Percentiles rank a stretch among this genome's conserved stretches.
These are phyloP conservation scores for Colletotrichum kahawae DNA, from an alignment of 2,329 filamentous ascomycete genomes.

Conservation along the genomic window DNA sequence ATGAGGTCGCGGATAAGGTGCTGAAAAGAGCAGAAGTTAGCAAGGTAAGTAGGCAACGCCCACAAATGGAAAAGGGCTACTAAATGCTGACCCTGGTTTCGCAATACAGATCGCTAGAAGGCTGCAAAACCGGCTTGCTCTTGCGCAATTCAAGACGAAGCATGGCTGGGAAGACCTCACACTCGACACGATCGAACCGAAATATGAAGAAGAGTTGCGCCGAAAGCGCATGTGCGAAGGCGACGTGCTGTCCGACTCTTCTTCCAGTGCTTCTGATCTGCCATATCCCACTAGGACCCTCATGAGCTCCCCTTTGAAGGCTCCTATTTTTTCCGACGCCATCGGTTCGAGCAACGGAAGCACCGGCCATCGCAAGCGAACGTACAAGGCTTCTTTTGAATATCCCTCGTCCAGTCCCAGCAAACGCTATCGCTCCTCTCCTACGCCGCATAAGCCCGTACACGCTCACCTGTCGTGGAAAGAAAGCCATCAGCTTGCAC, in stretches of 20 bases:
- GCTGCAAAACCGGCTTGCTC: constrained; percentile 89
- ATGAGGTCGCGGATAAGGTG: constrained; percentile 70
- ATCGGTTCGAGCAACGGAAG: constrained; percentile 73
- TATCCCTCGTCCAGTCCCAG: constrained; percentile 59
- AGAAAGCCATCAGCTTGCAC: constrained; percentile 74
- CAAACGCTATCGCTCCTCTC: constrained; percentile 74
- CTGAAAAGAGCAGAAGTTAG: constrained; percentile 76
- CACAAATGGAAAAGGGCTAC: neutral
- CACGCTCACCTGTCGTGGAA: constrained; percentile 72
- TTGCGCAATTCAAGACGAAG: constrained; percentile 97
- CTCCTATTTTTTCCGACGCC: constrained; percentile 84
- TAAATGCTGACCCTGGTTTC: neutral
- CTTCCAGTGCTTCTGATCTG: constrained; percentile 81
- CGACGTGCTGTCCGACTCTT: constrained; percentile 85
- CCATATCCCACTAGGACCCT: constrained; percentile 71
- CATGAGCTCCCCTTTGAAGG: constrained; percentile 86
- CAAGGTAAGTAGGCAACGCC: constrained; percentile 60
- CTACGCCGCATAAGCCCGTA: constrained; percentile 65
- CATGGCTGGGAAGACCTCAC: constrained; percentile 93
- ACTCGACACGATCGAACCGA: constrained; percentile 84
- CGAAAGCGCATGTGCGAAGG: constrained; percentile 72
- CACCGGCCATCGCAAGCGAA: constrained; percentile 69
- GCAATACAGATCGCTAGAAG: constrained; percentile 81
- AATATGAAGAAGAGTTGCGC: constrained; percentile 79
- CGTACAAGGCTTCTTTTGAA: constrained; percentile 65